These are phyloP conservation scores for Annulohypoxylon nitens DNA, from an alignment of 495 filamentous ascomycete genomes.

Conservation along the genomic window DNA sequence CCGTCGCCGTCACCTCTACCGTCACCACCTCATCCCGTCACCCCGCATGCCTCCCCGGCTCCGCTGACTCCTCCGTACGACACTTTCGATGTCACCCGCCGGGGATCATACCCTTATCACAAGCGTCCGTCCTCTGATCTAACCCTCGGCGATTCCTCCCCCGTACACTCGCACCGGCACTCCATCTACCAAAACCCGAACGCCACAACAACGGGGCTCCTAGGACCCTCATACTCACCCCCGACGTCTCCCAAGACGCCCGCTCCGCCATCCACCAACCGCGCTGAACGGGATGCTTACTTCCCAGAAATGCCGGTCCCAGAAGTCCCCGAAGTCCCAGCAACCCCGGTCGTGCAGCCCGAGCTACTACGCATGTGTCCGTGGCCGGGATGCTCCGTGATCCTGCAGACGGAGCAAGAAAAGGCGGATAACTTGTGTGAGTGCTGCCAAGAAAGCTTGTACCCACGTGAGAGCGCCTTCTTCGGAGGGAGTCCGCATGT, in stretches of 20 bases:
- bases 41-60: neutral
- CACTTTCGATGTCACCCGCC: neutral
- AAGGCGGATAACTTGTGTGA: conserved; percentile 42
- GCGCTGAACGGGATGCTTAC: conserved; percentile 19
- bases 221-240: neutral
- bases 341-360: too few species aligned
- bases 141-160: neutral
- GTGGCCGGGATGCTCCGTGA: conserved; percentile 36
- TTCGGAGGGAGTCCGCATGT: neutral
- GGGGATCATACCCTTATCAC: too few species aligned
- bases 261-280: neutral
- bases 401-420: conserved; percentile 12
- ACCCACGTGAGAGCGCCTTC: conserved; percentile 44
- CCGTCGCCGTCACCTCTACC: neutral
- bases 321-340: too few species aligned
- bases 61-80: neutral
- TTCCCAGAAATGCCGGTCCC: conserved; percentile 55
- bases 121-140: neutral
- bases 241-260: neutral
- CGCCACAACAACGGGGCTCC: neutral
- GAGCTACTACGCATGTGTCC: conserved; percentile 58
- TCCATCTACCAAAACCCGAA: conserved; percentile 4
- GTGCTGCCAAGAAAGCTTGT: conserved; percentile 35
- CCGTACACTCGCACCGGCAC: neutral
- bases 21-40: neutral